Base-by-base conservation (phyloP, 1,284 basidiomycete species). In the Volvariella volvacea region DNA sequence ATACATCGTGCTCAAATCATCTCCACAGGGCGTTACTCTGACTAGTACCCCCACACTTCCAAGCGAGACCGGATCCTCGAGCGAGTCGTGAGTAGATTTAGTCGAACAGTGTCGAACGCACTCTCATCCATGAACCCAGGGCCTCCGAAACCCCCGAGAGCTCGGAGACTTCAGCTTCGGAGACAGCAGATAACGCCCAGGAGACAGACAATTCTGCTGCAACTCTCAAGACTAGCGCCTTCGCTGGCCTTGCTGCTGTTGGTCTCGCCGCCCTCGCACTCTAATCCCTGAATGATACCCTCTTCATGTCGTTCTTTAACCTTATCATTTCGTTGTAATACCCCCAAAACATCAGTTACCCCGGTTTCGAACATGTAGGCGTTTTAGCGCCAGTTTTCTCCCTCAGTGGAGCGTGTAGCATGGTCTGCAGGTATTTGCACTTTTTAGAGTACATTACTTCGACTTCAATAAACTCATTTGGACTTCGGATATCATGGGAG, bases 1-100 rank as follows among this genome's bases (percentile, higher is more conserved):
- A 20, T 38, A 22, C 51, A 3, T 20, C 4, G 25, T 10, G 9
- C 15, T 22, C 19, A 28, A 25, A 25, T 15, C 22, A 8, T 38
- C 25, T 28, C 2, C 30, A 43, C 48, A 78, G 76, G 74, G 76
- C 45, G 71, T 80, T 7, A 78, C 71, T 2, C 57, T 79, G 46
- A 67, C 63, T 2, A 42, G 48, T 30, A 48, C 52, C 8, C 38
- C 49, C 42, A 47, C 49, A 31, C 25, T 28, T 12, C 25, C 25
- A 28, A 28, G 6, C 25, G 21, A 7, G 1, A n/a, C 15, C 2
- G 33, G 12, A 34, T 3, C 32, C 45, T 48, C 44, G 44, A 38
- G 30, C n/a, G 19, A 15, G 34, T 16, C 6, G 4, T 36, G 34
- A 36, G n/a, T 6, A 6, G 8, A 15, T 36, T 4, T 15, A 6